Evolutionary conservation across 1,284 basidiomycete species (phyloP).

Genomic region (Peniophora sp.): DNA sequence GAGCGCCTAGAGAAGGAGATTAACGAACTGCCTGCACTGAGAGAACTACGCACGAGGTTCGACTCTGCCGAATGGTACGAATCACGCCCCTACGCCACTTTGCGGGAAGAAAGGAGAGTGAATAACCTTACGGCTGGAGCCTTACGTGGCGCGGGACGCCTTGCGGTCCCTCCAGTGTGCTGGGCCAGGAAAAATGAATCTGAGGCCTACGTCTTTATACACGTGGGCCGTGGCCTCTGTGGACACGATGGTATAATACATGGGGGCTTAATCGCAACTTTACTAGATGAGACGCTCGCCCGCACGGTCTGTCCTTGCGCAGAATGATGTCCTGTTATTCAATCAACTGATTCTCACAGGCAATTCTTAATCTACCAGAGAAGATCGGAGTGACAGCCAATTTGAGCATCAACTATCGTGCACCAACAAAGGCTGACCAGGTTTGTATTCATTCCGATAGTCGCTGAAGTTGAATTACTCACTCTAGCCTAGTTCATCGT

Average conservation of each 20-base stretch:
- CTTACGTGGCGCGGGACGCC: slow-evolving; percentile 77
- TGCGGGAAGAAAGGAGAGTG: slow-evolving; percentile 62
- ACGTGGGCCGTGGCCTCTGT: slow-evolving; percentile 82
- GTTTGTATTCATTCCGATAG: slow-evolving; percentile 28
- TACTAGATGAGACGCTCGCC: slow-evolving; percentile 83
- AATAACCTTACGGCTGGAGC: slow-evolving; percentile 84
- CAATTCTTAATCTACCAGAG: slow-evolving; percentile 77
- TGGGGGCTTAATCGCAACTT: slow-evolving; percentile 85
- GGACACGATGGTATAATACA: slow-evolving; percentile 93
- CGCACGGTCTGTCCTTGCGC: slow-evolving; percentile 54
- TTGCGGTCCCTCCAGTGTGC: slow-evolving; percentile 72
- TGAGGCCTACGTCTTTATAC: slow-evolving; percentile 65
- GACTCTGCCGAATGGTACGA: slow-evolving; percentile 66
- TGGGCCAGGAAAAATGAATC: slow-evolving; percentile 70
- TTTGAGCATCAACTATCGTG: slow-evolving; percentile 67
- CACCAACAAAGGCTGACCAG: slow-evolving; percentile 81
- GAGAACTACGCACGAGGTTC: slow-evolving; percentile 35
- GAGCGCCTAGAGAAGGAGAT: slow-evolving; percentile 61
- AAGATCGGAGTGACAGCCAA: slow-evolving; percentile 92
- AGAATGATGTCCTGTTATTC: not conserved
- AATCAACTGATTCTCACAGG: slow-evolving; percentile 32
- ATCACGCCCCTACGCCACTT: slow-evolving; percentile 64
- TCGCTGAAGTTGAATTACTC: not conserved
- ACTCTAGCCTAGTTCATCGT: slow-evolving; percentile 52
- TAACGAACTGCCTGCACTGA: slow-evolving; percentile 57